These are phyloP conservation scores for Dryadomyces sulphureus DNA, from an alignment of 2,329 filamentous ascomycete genomes.

Conservation along the genomic window DNA sequence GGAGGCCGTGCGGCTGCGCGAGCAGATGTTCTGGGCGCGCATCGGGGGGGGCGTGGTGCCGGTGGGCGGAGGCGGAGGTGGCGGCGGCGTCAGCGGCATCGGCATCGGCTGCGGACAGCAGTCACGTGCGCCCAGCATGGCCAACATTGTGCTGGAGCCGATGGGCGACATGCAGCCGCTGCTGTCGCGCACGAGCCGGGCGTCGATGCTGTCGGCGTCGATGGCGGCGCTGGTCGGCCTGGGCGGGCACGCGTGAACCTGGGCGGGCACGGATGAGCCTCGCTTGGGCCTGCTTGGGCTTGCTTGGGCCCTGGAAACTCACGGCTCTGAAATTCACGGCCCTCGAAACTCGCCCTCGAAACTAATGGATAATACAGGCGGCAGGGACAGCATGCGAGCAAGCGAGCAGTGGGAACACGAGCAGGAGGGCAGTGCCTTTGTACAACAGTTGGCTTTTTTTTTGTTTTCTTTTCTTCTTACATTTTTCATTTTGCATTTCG, in stretches of 20 bases:
- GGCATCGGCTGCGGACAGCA: background rate
- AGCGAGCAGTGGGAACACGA: background rate
- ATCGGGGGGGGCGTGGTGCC: conserved; percentile 86
- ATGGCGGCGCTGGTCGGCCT: conserved; percentile 9
- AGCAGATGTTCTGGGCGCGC: conserved; percentile 95
- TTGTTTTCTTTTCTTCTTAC: background rate
- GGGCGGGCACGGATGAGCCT: no score
- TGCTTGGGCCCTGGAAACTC: no score
- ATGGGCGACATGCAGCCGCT: no score
- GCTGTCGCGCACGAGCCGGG: background rate
- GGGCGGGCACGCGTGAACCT: conserved; percentile 8
- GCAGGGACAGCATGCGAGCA: background rate
- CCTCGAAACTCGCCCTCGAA: no score
- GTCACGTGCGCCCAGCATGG: background rate
- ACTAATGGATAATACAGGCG: no score
- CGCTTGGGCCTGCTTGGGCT: no score
- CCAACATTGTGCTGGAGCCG: no score
- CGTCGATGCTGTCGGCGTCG: conserved; percentile 7
- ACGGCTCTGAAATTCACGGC: no score
- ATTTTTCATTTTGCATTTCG: background rate
- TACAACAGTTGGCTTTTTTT: no score
- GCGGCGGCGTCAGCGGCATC: no score
- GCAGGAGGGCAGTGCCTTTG: background rate
- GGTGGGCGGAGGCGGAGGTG: conserved; percentile 19
- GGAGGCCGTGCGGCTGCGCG: conserved; percentile 74